These are phyloP conservation scores for Debaryomycetaceae sp. DNA, from an alignment of 1,139 yeast species.

Conservation along the genomic window DNA sequence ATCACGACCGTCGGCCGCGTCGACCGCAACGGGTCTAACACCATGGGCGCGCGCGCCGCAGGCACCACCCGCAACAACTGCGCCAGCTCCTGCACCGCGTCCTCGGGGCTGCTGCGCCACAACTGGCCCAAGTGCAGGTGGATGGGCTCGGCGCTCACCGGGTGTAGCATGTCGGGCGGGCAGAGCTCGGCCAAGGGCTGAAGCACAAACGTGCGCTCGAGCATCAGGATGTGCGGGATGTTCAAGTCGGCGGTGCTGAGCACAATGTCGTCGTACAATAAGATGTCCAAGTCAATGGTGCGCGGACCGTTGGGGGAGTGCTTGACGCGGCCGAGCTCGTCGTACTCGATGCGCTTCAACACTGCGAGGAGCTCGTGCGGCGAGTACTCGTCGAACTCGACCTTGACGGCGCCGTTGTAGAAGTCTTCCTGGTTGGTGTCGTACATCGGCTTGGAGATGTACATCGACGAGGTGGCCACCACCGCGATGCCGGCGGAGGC, in stretches of 20 bases:
- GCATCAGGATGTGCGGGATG: constrained; percentile 84
- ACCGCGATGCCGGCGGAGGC: constrained; percentile 40
- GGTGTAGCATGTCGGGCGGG: constrained; percentile 63
- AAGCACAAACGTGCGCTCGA: constrained; percentile 85
- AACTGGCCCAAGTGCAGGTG: constrained; percentile 64
- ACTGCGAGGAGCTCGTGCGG: constrained; percentile 62
- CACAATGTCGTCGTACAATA: constrained; percentile 61
- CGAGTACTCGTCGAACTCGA: constrained; percentile 34
- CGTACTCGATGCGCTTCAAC: constrained; percentile 75
- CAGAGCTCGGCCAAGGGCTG: constrained; percentile 82
- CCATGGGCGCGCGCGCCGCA: constrained; percentile 28
- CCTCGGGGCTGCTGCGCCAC: constrained; percentile 29
- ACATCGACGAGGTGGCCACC: constrained; percentile 66
- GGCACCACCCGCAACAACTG: constrained; percentile 45
- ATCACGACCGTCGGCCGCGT: constrained; percentile 57
- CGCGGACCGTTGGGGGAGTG: constrained; percentile 88
- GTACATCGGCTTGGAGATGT: constrained; percentile 92
- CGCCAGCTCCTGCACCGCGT: constrained; percentile 42
- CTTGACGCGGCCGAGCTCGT: constrained; percentile 67
- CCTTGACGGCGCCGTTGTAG: constrained; percentile 74
- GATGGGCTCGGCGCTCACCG: constrained; percentile 78
- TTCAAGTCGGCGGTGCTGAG: constrained; percentile 55
- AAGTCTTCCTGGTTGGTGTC: constrained; percentile 75
- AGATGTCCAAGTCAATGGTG: constrained; percentile 80
- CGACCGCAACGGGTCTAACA: too few species aligned